phyloP scores from a whole-genome alignment of 768 basidiomycete species.

The Leccinellum luteum region DNA sequence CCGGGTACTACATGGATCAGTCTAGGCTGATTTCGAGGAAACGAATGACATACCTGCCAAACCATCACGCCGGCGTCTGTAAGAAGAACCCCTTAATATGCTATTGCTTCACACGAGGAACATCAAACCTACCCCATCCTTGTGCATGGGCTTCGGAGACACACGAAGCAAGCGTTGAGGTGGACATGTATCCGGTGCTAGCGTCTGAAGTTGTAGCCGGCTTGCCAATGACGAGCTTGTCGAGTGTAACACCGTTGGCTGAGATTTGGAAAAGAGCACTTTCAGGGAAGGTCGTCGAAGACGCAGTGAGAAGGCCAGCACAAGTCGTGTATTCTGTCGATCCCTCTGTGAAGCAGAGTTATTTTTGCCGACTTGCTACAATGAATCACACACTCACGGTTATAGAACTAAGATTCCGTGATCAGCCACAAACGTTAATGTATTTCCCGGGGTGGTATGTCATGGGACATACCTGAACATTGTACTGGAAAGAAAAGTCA shows the following conservation, averaged over 20 bases:
- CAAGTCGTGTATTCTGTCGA: constrained; percentile 37
- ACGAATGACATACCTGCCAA: constrained; percentile 32
- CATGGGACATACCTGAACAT: constrained; percentile 33
- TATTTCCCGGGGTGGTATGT: background rate
- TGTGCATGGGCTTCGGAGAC: constrained; percentile 45
- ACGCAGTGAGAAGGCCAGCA: constrained; percentile 35
- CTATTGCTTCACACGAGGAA: background rate
- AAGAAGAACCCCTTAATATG: background rate
- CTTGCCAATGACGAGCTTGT: constrained; percentile 78
- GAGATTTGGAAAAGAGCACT: constrained; percentile 47
- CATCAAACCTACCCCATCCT: constrained; percentile 12
- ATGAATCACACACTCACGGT: constrained; percentile 12
- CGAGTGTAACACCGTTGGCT: constrained; percentile 51
- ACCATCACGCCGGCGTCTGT: constrained; percentile 41
- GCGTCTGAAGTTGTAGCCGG: constrained; percentile 52
- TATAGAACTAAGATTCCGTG: constrained; percentile 15
- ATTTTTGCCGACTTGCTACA: background rate
- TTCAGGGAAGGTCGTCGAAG: constrained; percentile 39
- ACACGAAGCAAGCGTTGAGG: constrained; percentile 56
- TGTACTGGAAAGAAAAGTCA: constrained; percentile 33
- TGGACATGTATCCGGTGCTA: constrained; percentile 53
- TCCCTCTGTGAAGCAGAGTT: constrained; percentile 30
- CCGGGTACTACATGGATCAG: constrained; percentile 29
- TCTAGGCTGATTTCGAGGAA: background rate
- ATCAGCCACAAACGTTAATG: background rate